phyloP scores from a whole-genome alignment of 495 filamentous ascomycete genomes.

The Umbilicaria muhlenbergii region DNA sequence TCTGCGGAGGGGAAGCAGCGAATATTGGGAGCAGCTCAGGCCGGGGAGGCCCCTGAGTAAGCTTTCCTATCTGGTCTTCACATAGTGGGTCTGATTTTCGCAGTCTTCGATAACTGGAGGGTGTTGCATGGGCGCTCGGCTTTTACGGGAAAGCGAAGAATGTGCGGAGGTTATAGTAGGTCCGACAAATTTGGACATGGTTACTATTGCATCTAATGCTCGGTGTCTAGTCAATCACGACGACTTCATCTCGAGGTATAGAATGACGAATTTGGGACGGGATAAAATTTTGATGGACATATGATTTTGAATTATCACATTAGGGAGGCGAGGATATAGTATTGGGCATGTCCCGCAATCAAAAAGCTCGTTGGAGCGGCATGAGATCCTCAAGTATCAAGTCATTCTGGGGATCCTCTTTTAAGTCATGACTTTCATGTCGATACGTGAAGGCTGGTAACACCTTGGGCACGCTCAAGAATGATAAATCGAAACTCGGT shows the following conservation, averaged over 20 bases:
- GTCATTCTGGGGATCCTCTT: no score
- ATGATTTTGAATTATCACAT: slow-evolving; percentile 3
- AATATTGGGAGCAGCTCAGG: slow-evolving; percentile 62
- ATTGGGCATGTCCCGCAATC: no score
- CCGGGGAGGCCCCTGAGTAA: slow-evolving; percentile 66
- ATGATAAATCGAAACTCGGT: no score
- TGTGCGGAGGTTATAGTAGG: slow-evolving; percentile 82
- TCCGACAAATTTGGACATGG: slow-evolving; percentile 7
- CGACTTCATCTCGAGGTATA: slow-evolving; percentile 67
- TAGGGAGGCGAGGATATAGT: no score
- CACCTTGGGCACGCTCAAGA: no score
- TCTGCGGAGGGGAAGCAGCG: slow-evolving; percentile 30
- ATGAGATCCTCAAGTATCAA: no score
- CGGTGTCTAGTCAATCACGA: slow-evolving; percentile 56
- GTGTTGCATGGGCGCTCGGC: slow-evolving; percentile 71
- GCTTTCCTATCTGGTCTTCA: slow-evolving; percentile 9
- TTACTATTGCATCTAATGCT: slow-evolving; percentile 9
- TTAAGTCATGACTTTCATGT: no score
- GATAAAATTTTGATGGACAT: slow-evolving; percentile 33
- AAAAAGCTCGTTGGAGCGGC: no score
- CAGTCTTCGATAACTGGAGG: slow-evolving; percentile 92
- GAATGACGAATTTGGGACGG: slow-evolving; percentile 48
- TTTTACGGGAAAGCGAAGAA: slow-evolving; percentile 69
- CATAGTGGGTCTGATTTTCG: background rate
- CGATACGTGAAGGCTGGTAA: no score